Percentiles rank a stretch among this genome's conserved stretches.
phyloP scores from a whole-genome alignment of 108 stramenopile genomes.

The Conticribra guillardii region DNA sequence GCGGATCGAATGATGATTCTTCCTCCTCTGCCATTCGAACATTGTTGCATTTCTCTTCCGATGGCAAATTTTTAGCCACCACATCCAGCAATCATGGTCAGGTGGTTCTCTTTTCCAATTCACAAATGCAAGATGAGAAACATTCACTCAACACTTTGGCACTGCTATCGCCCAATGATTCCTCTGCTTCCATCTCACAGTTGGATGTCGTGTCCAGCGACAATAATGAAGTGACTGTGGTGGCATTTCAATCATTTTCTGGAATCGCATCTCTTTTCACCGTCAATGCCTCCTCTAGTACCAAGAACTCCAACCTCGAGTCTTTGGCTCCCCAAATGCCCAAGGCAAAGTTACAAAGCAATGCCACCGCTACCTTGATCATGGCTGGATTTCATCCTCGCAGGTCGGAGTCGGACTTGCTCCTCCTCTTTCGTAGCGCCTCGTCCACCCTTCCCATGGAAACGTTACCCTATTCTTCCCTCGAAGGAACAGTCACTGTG shows the following conservation, averaged over 20 bases:
- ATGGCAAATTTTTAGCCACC: not conserved
- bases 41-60: not conserved
- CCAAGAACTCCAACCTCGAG: not conserved
- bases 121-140: no score
- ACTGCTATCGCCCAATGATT: not conserved
- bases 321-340: slow-evolving; percentile 27
- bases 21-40: slow-evolving; percentile 1
- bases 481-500: slow-evolving; percentile 19
- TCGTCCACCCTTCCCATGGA: slow-evolving; percentile 38
- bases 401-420: slow-evolving; percentile 3
- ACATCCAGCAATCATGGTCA: not conserved
- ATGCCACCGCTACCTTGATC: slow-evolving; percentile 17
- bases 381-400: slow-evolving; percentile 17
- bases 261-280: slow-evolving; percentile 27
- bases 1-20: not conserved
- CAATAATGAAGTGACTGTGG: no score
- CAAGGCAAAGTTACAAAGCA: slow-evolving; percentile 15
- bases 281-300: not conserved
- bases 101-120: no score
- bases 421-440: slow-evolving; percentile 10
- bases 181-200: no score
- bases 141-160: not conserved
- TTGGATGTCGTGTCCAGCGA: no score
- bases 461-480: slow-evolving; percentile 13
- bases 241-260: slow-evolving; percentile 16